Base-by-base conservation (phyloP, 345 rosid species). In the Acer saccharum region DNA sequence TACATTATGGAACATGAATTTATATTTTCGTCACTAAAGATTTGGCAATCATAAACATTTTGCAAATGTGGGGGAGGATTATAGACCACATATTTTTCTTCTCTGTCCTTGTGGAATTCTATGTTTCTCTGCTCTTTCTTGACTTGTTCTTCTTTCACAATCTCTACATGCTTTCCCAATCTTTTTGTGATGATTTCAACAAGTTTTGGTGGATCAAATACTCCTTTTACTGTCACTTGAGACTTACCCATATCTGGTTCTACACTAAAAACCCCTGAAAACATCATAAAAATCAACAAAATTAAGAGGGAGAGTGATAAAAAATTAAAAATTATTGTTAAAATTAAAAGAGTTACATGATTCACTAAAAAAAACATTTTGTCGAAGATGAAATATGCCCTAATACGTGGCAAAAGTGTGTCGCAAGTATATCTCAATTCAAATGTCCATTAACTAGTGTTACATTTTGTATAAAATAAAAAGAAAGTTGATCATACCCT, bases 171-270 rank as follows among this genome's bases (percentile, higher is more conserved):
- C 71, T 86, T 90, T 13, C 91, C 88, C 13, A 88, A 74, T 72
- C 83, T 74, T 71, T 73, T 84, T 23, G 73, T 79, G 1, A 88
- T 79, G n/a, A 75, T 69, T 39, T 85, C 82, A 43, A 76, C 84
- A 21, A 93, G 80, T 72, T 74, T 76, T 73, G 64, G 82, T 77
- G 87, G 81, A 69, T 87, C 95, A 44, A 92, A 81, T 2, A 68
- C 74, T 65, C 97, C 97, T 72, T 77, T 89, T 18, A 93, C 86
- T 23, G 75, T 84, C 35, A 90, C 90, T n/a, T 11, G 78, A 57
- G 93, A 88, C 23, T 86, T 84, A 41, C 62, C 25, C 84, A 85
- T 87, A n/a, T 91, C 90, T 55, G 91, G 74, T 69, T 89, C 90
- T 8, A 77, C 98, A 0, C 57, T 68, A 35, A 77, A 72, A 61